A percentile compares a stretch with the other conserved stretches of the same genome.
Conservation (phyloP, 352 stramenopile genomes). For the Pythium aristosporum region DNA sequence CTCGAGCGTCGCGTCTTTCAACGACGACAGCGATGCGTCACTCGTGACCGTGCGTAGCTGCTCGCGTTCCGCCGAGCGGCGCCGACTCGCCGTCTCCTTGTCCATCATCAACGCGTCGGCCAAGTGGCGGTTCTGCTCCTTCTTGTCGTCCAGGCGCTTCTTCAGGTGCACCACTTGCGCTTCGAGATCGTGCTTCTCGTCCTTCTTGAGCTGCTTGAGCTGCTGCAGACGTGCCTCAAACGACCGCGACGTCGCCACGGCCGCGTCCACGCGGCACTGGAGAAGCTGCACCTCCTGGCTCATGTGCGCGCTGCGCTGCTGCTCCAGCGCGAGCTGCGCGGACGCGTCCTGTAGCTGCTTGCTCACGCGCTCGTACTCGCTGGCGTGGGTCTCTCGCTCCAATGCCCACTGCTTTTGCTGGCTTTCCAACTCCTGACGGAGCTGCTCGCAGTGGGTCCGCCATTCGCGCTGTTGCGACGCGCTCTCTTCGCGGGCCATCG, state of each 20-base stretch:
- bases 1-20: not conserved
- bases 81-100: constrained; percentile 6
- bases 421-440: constrained; percentile 15
- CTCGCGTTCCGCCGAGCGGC: not conserved
- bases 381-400: constrained; percentile 24
- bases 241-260: constrained; percentile 40
- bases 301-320: constrained; percentile 38
- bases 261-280: constrained; percentile 49
- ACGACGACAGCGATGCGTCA: not conserved
- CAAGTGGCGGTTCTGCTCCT: constrained; percentile 57
- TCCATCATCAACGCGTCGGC: constrained; percentile 48
- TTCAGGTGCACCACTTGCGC: constrained; percentile 37
- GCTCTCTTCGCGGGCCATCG: constrained; percentile 15
- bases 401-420: constrained; percentile 49
- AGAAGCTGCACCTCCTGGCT: constrained; percentile 41
- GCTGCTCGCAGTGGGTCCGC: constrained; percentile 1
- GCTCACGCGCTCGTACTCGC: constrained; percentile 36
- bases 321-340: constrained; percentile 29
- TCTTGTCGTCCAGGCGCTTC: constrained; percentile 52
- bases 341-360: constrained; percentile 35
- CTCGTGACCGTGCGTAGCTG: not conserved
- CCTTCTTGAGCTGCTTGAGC: constrained; percentile 45
- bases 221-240: constrained; percentile 54
- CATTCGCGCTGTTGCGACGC: constrained; percentile 6
- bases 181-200: constrained; percentile 35